phyloP scores from a whole-genome alignment of 495 filamentous ascomycete species.

The Neurospora africana region DNA sequence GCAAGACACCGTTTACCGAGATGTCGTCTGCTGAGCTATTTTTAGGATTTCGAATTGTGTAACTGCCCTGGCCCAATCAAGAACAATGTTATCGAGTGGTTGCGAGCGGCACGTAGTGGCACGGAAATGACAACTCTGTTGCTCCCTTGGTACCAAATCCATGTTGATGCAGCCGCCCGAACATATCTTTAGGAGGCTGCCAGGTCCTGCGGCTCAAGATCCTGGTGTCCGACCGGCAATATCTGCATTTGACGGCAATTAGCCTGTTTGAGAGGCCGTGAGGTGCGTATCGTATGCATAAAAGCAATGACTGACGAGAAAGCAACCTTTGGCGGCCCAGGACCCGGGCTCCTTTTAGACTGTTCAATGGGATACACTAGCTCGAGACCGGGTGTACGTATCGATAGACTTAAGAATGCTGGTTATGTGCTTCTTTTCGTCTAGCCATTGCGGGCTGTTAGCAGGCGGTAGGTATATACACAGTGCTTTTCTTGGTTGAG shows the following conservation, averaged over 20 bases:
- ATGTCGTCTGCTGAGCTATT: not conserved
- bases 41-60: not conserved
- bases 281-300: not conserved
- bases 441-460: not conserved
- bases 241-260: constrained; percentile 15
- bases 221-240: constrained; percentile 9
- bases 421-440: not conserved
- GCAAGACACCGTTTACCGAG: not conserved
- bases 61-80: constrained; percentile 2
- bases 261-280: constrained; percentile 13
- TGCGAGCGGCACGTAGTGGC: constrained; percentile 13
- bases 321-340: constrained; percentile 5
- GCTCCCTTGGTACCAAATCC: constrained; percentile 6
- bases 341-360: not conserved
- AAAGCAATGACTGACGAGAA: constrained; percentile 1
- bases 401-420: not conserved
- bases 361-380: constrained; percentile 1
- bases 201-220: constrained; percentile 2
- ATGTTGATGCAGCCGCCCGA: not conserved
- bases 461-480: not conserved
- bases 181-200: not conserved
- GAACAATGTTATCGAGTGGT: constrained; percentile 5
- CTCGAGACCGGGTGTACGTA: not conserved
- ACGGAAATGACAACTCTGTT: constrained; percentile 14
- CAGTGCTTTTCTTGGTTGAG: not conserved